Base-by-base conservation (phyloP, 805 yeast genomes). In the Wickerhamiella musiphila region DNA sequence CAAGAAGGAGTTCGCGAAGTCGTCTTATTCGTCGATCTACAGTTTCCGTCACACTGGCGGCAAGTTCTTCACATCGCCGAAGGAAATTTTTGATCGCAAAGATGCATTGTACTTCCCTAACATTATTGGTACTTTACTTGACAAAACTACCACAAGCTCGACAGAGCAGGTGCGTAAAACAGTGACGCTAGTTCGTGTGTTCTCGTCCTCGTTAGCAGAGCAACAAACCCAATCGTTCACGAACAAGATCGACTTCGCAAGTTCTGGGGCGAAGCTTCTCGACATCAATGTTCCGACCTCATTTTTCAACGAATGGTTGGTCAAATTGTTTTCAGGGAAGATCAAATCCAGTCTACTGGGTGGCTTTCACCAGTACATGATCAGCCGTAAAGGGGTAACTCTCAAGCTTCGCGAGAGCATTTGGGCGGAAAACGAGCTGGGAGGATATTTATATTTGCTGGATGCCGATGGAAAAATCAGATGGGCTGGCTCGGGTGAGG, bases 401-500 rank as follows among this genome's bases (percentile, higher is more conserved):
- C 63, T 66, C 35, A 68, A 62, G 13, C 54, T 69, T 5, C 68
- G 78, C 43, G 71, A 72, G 33, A 52, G 65, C 17, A 53, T 86
- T 22, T 57, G 67, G 30, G 68, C 83, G 42, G 73, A 72, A 34
- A 86, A 86, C 49, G 65, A 69, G 15, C 78, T 76, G 44, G 70
- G 92, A 2, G 96, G 96, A 0, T 83, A 79, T 48, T 59, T 83
- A 8, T 76, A 82, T 41, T 58, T 86, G 4, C 65, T 90, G 22
- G 98, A 90, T 48, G 61, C 60, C 11, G 59, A 70, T 10, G 74
- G 76, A 32, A 73, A 67, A 45, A 75, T 90, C 33, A 62, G 96
- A 44, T 86, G 96, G 96, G 83, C 82, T 16, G 78, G 82, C 4
- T 70, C 92, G 43, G 98, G 96, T 2, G 68, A 65, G 24, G 76